A percentile compares a stretch with the other conserved stretches of the same genome.
Conservation (phyloP, 1,139 yeast genomes). For the Nakaseomyces uthaithaninus region DNA sequence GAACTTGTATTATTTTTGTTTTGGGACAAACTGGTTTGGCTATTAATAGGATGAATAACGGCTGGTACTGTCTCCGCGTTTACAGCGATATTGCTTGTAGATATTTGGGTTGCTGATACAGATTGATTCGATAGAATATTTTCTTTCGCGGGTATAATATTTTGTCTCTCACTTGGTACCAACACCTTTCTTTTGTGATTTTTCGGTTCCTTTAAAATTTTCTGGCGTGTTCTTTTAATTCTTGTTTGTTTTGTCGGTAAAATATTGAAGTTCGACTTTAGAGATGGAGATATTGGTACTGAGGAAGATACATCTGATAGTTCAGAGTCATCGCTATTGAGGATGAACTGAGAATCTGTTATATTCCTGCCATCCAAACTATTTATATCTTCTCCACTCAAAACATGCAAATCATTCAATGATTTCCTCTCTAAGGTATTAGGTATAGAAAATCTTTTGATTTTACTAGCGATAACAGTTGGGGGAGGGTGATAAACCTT, state of each 20-base stretch:
- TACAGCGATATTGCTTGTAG: no score
- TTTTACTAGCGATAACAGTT: not conserved
- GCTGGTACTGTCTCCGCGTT: no score
- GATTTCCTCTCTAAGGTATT: constrained; percentile 1
- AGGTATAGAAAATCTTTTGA: not conserved
- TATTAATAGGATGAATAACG: no score
- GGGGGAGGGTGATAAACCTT: constrained; percentile 1
- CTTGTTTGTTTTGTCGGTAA: not conserved
- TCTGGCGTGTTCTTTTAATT: not conserved
- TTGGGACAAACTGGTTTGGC: not conserved
- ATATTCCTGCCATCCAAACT: no score
- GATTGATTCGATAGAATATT: no score
- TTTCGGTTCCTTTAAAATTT: not conserved
- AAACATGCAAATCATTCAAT: not conserved
- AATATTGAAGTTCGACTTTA: not conserved
- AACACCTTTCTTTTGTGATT: no score
- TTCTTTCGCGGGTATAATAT: no score
- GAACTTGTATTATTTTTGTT: not conserved
- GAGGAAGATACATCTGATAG: not conserved
- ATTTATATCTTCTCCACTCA: constrained; percentile 5
- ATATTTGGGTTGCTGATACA: no score
- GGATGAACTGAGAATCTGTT: not conserved
- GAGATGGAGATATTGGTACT: not conserved
- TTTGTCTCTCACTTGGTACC: no score
- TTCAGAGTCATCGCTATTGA: constrained; percentile 1